Evolutionary conservation across 1,139 yeast genomes (phyloP).

Genomic region (Candida sanyaensis): DNA sequence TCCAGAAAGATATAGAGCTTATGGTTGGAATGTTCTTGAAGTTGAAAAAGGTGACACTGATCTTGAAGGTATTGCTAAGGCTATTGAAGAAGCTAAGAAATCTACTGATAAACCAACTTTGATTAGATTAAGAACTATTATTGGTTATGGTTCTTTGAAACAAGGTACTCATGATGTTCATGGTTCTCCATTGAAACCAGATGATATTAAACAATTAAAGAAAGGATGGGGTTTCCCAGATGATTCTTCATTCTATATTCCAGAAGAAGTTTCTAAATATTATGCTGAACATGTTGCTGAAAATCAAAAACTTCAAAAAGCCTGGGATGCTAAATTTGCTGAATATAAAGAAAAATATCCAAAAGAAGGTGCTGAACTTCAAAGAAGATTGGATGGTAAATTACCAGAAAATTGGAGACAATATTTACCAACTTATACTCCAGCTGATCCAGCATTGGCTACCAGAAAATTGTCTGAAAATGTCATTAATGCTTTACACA

Average conservation of each 20-base stretch:
- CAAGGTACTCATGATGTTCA: constrained; percentile 94
- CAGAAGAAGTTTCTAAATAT: constrained; percentile 78
- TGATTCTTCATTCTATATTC: constrained; percentile 73
- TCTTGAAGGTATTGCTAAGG: constrained; percentile 68
- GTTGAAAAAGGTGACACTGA: constrained; percentile 85
- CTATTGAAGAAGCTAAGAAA: constrained; percentile 71
- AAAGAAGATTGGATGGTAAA: constrained; percentile 78
- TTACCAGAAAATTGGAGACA: constrained; percentile 86
- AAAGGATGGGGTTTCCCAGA: constrained; percentile 87
- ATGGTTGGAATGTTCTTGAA: constrained; percentile 90
- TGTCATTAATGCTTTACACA: constrained; percentile 66
- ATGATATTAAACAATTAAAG: constrained; percentile 89
- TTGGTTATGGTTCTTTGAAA: constrained; percentile 89
- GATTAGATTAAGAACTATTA: constrained; percentile 86
- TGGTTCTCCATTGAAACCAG: constrained; percentile 95
- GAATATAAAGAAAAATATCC: constrained; percentile 74
- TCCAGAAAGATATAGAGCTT: constrained; percentile 78
- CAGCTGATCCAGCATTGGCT: constrained; percentile 82
- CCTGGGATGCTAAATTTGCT: constrained; percentile 71
- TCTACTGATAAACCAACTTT: constrained; percentile 82
- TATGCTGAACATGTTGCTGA: constrained; percentile 59
- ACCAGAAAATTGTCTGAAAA: constrained; percentile 94
- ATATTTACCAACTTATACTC: constrained; percentile 75
- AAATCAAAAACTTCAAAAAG: constrained; percentile 61
- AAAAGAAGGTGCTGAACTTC: constrained; percentile 74